Evolutionary conservation across 768 basidiomycete genomes (phyloP).

Genomic region (Suillus sp.): DNA sequence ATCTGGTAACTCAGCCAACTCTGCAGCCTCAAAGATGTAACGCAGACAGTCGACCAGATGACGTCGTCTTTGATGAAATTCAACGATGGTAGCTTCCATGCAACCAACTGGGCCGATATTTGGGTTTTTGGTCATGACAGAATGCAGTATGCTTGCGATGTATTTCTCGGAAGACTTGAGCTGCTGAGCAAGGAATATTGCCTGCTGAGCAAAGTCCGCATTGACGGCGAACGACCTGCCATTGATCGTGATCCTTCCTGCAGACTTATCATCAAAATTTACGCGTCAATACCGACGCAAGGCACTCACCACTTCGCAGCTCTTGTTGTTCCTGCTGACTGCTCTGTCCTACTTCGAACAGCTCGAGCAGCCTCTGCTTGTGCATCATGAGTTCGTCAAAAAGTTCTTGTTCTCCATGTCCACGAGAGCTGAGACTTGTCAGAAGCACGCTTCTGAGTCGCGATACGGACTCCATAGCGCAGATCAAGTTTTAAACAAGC

Average conservation of each 20-base stretch:
- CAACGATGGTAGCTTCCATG: conserved; percentile 65
- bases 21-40: conserved; percentile 65
- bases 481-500: conserved; percentile 5
- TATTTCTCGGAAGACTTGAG: conserved; percentile 84
- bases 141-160: conserved; percentile 67
- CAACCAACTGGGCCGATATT: conserved; percentile 58
- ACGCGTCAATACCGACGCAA: conserved; percentile 4
- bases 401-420: conserved; percentile 68
- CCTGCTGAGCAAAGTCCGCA: conserved; percentile 76
- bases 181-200: conserved; percentile 76
- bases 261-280: background rate
- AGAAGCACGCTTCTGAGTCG: conserved; percentile 56
- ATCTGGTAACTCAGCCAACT: conserved; percentile 45
- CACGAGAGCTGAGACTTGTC: conserved; percentile 47
- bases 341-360: conserved; percentile 67
- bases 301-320: conserved; percentile 60
- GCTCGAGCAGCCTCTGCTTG: conserved; percentile 59
- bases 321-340: conserved; percentile 68
- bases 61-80: conserved; percentile 70
- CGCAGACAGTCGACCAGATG: conserved; percentile 71
- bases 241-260: conserved; percentile 68
- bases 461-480: conserved; percentile 59
- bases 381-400: conserved; percentile 74
- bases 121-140: conserved; percentile 63
- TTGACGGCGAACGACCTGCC: conserved; percentile 74